Evolutionary conservation across 2,329 filamentous ascomycete genomes (phyloP), one percentile per base, ranked within the genome.

Genomic region (Aspergillus luchuensis): DNA sequence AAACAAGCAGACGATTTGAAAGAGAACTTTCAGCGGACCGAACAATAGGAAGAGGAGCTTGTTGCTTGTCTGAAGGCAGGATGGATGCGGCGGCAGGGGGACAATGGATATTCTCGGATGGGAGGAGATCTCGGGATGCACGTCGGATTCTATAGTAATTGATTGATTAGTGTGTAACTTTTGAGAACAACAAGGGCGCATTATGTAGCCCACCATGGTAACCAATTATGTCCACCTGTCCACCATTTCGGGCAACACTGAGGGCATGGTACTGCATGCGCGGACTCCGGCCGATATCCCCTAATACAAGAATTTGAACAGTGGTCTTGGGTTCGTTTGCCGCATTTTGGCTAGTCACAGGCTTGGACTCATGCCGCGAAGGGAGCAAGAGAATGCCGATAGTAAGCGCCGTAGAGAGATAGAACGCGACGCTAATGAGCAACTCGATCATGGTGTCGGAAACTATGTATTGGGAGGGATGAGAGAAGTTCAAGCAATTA

Each of bases 201-300:
- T 58, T 51, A 73, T 41, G 0, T 57, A 53, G 13, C 51, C 63
- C 74, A 93, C 92, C 91, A 73, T 89, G 83, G 74, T 97, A 98
- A 49, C 94, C 95, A 67, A 99, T 89, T 11, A 99, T 80, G 73
- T 94, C 88, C 19, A 97, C 94, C 36, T 84, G 83, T 6, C 88
- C 89, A 23, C 91, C 91, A 71, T 92, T 88, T 69, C 89, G 90
- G 43, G 92, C 91, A 70, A 98, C 88, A 74, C 94, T 98, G 67
- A 97, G 81, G 19, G 94, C 94, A 84, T 99, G 95, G 71, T 99
- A 98, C 73, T 98, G 93, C 94, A 99, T 99, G 59, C 95, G 91
- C 53, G 95, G 95, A 74, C 94, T 98, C 49, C 93, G 87, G 41
- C 95, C 95, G 74, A 99, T 93, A 72, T 99, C 95, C 48, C 95